Percentiles rank a stretch among this genome's conserved stretches.
phyloP scores from a whole-genome alignment of 441 rosid genomes.

The Eutrema salsugineum region DNA sequence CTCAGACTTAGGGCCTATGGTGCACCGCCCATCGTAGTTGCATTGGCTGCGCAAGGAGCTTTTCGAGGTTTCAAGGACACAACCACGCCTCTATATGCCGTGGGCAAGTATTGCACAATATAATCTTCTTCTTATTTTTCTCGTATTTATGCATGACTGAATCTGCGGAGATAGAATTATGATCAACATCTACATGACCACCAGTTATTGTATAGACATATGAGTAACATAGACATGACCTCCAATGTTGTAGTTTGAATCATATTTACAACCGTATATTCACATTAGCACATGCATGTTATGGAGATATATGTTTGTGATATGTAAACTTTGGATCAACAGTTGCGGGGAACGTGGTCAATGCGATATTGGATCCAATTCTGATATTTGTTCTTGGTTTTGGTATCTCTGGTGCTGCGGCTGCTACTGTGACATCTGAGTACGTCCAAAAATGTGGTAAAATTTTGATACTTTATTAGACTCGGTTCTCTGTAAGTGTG shows the following conservation, averaged over 20 bases:
- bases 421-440: conserved; percentile 96
- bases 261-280: not conserved
- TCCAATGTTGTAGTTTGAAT: not conserved
- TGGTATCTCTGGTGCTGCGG: conserved; percentile 86
- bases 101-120: conserved; percentile 63
- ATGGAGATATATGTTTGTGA: not conserved
- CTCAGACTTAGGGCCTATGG: conserved; percentile 79
- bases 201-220: not conserved
- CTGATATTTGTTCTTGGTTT: conserved; percentile 67
- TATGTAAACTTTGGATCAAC: conserved; percentile 31
- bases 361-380: conserved; percentile 73
- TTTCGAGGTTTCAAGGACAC: conserved; percentile 97
- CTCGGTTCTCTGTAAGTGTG: not conserved
- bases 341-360: conserved; percentile 84
- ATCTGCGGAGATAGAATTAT: not conserved
- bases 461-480: conserved; percentile 32
- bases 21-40: conserved; percentile 90
- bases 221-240: not conserved
- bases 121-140: not conserved
- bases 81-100: conserved; percentile 84
- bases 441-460: conserved; percentile 80
- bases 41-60: conserved; percentile 95
- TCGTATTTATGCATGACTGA: not conserved
- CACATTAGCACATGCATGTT: not conserved
- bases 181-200: not conserved